Evolutionary conservation across 208 protist species (phyloP).

Genomic region (Wallacemonas sp.): DNA sequence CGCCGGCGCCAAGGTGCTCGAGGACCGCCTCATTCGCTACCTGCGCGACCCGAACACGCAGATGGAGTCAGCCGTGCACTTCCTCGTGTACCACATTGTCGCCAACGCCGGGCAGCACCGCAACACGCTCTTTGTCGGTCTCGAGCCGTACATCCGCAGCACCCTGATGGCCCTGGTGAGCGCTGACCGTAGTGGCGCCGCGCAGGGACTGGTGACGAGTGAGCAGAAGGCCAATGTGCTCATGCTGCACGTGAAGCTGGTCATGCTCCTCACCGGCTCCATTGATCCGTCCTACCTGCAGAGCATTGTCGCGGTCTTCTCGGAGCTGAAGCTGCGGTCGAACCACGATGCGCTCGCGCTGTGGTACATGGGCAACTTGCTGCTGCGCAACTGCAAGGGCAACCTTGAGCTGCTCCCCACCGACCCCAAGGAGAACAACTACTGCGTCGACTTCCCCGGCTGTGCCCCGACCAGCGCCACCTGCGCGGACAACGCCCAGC

Average conservation of each 20-base stretch:
- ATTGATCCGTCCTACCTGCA: constrained; percentile 86
- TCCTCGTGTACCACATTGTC: constrained; percentile 84
- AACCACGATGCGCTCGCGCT: constrained; percentile 90
- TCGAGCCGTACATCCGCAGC: constrained; percentile 90
- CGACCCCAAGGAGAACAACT: constrained; percentile 85
- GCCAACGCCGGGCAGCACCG: constrained; percentile 86
- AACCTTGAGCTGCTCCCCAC: constrained; percentile 88
- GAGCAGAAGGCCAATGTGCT: constrained; percentile 86
- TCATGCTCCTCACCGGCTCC: constrained; percentile 66
- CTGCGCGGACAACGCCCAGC: constrained; percentile 87
- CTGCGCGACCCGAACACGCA: constrained; percentile 76
- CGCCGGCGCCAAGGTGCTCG: constrained; percentile 66
- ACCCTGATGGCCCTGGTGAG: constrained; percentile 78
- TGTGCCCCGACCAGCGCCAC: constrained; percentile 74
- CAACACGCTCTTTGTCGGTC: constrained; percentile 69
- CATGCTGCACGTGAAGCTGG: constrained; percentile 89
- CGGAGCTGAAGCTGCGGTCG: constrained; percentile 70
- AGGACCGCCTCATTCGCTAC: constrained; percentile 71
- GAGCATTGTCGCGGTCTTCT: constrained; percentile 81
- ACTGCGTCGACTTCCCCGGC: constrained; percentile 78
- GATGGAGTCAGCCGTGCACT: constrained; percentile 83
- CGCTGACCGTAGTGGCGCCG: constrained; percentile 49
- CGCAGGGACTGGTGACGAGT: constrained; percentile 60
- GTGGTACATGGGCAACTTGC: constrained; percentile 88
- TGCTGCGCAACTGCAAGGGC: constrained; percentile 75